Evolutionary conservation across 2,329 filamentous ascomycete species (phyloP).

Genomic region (Colletotrichum brevisporum): DNA sequence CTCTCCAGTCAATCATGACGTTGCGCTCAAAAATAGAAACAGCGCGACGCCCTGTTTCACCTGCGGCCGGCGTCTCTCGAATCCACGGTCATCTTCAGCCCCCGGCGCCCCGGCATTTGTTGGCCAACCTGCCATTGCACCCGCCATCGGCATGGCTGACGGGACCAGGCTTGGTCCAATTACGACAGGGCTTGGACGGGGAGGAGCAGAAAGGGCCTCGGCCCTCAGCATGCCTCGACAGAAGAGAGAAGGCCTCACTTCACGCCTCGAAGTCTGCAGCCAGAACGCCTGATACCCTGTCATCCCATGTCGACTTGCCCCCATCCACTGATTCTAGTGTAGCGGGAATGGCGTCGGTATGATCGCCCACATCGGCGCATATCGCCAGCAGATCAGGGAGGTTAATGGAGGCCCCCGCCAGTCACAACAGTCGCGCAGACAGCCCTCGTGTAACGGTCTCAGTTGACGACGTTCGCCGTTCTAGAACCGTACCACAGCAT

Average conservation of each 20-base stretch:
- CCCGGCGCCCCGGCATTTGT: conserved; percentile 23
- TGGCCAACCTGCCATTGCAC: conserved; percentile 7
- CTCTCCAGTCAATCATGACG: conserved; percentile 30
- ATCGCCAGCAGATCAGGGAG: conserved; percentile 18
- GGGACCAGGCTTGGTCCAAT: conserved; percentile 9
- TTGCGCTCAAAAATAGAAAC: conserved; percentile 39
- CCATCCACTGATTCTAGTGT: conserved; percentile 1
- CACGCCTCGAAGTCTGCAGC: background rate
- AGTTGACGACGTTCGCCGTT: conserved; percentile 6
- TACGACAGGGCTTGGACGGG: conserved; percentile 6
- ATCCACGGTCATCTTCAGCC: conserved; percentile 14
- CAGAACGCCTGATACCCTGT: conserved; percentile 16
- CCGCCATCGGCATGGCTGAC: conserved; percentile 12
- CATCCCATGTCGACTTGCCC: conserved; percentile 22
- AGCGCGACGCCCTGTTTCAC: conserved; percentile 34
- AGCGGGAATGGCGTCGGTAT: conserved; percentile 17
- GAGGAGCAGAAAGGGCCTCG: background rate
- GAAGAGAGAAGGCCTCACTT: background rate
- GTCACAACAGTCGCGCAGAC: background rate
- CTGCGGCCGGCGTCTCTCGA: conserved; percentile 24
- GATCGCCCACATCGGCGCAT: conserved; percentile 31
- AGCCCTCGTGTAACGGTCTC: background rate
- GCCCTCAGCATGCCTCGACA: background rate
- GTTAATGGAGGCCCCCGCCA: background rate
- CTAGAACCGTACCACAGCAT: conserved; percentile 17